Conservation (phyloP, 2,329 filamentous ascomycete species). For the Diaporthe vexans region DNA sequence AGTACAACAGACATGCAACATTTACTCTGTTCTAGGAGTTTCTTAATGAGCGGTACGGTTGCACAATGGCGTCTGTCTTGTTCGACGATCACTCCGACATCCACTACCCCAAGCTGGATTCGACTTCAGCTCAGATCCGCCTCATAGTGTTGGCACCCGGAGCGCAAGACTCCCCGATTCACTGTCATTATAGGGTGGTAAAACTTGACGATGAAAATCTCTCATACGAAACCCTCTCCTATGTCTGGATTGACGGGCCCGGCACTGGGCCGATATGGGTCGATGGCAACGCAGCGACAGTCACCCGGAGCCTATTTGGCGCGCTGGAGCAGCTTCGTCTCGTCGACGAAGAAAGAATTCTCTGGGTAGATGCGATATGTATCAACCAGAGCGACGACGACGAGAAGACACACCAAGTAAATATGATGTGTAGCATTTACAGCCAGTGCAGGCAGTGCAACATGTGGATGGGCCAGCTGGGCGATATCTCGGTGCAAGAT, state of each 20-base stretch:
- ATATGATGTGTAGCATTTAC: constrained; percentile 11
- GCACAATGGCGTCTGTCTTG: background rate
- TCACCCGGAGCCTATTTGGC: background rate
- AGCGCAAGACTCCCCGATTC: background rate
- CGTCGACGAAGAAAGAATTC: background rate
- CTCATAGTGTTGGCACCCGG: background rate
- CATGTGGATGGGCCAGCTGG: background rate
- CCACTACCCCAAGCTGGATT: constrained; percentile 3
- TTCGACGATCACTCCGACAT: background rate
- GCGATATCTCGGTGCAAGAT: background rate
- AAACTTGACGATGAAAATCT: background rate
- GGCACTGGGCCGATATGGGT: background rate
- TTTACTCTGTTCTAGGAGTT: background rate
- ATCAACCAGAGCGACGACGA: background rate
- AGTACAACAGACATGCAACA: no score
- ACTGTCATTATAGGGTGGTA: background rate
- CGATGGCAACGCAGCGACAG: background rate
- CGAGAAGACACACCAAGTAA: background rate
- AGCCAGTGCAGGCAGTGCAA: background rate
- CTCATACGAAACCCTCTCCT: constrained; percentile 1
- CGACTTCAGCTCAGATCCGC: background rate
- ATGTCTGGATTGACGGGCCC: background rate
- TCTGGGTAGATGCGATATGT: constrained; percentile 11
- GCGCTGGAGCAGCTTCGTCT: constrained; percentile 12
- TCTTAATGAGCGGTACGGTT: background rate